Percentiles rank a stretch among this genome's conserved stretches.
These are phyloP conservation scores for Fomitopsis pinicola DNA, from an alignment of 1,284 basidiomycete genomes.

Conservation along the genomic window DNA sequence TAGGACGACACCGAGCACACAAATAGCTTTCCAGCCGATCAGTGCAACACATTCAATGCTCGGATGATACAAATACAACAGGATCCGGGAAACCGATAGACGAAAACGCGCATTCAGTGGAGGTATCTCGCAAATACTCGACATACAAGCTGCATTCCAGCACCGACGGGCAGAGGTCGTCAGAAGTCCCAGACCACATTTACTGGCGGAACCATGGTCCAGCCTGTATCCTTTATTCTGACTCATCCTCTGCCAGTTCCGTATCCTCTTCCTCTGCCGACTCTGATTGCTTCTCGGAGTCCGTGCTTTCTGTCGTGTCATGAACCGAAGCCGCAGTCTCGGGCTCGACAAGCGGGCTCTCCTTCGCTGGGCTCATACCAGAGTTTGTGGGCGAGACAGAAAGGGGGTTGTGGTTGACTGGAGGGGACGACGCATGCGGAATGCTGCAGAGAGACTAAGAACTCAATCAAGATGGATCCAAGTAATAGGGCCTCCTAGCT, in stretches of 20 bases:
- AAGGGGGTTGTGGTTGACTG: slow-evolving; percentile 50
- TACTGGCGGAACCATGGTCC: neutral
- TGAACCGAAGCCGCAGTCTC: slow-evolving; percentile 7
- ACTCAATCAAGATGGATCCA: slow-evolving; percentile 11
- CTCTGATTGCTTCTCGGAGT: neutral
- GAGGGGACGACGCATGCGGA: slow-evolving; percentile 67
- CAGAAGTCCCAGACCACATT: slow-evolving; percentile 9
- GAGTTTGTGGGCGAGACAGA: slow-evolving; percentile 69
- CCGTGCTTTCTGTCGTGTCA: neutral
- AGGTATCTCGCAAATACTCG: neutral
- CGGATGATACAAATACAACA: slow-evolving; percentile 3
- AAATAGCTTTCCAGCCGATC: neutral
- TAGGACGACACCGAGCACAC: neutral
- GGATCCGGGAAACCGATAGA: neutral
- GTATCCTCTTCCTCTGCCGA: slow-evolving; percentile 10
- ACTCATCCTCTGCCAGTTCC: neutral
- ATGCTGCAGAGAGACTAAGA: slow-evolving; percentile 42
- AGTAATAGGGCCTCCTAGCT: slow-evolving; percentile 25
- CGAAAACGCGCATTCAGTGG: slow-evolving; percentile 3
- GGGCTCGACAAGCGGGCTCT: slow-evolving; percentile 49
- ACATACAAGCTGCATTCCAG: neutral
- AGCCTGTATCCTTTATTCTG: neutral
- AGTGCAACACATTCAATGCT: neutral
- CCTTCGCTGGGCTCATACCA: slow-evolving; percentile 55
- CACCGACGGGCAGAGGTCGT: slow-evolving; percentile 4